Evolutionary conservation across 345 rosid genomes (phyloP).

Genomic region (Euphorbia pulcherrima): DNA sequence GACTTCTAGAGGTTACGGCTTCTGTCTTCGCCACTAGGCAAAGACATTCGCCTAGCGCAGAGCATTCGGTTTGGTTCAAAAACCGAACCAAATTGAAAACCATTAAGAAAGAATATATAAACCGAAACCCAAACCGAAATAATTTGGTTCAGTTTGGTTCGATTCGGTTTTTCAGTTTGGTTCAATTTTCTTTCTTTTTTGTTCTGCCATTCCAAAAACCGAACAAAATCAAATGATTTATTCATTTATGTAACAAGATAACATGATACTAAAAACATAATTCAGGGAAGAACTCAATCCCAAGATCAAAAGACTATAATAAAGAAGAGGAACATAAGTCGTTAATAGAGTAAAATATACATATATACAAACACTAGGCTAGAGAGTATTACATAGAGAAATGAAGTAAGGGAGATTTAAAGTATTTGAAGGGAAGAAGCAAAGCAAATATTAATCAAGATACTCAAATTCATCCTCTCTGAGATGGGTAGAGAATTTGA

Average conservation of each 20-base stretch:
- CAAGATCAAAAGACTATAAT: background rate
- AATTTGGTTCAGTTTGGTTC: too few relatives aligned
- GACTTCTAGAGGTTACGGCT: too few relatives aligned
- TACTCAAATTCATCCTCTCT: constrained; percentile 77
- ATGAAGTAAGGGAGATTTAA: background rate
- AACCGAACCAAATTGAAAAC: too few relatives aligned
- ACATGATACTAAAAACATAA: background rate
- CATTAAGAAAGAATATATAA: too few relatives aligned
- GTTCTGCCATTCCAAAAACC: too few relatives aligned
- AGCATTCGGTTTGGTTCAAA: too few relatives aligned
- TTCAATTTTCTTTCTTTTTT: too few relatives aligned
- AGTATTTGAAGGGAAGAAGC: background rate
- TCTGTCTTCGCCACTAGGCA: too few relatives aligned
- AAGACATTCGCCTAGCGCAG: too few relatives aligned
- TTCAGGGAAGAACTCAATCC: background rate
- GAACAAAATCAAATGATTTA: background rate
- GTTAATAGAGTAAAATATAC: background rate
- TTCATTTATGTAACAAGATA: background rate
- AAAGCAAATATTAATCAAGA: constrained; percentile 27
- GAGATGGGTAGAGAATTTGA: constrained; percentile 87
- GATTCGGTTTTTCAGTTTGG: too few relatives aligned
- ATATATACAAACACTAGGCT: background rate
- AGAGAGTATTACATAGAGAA: background rate
- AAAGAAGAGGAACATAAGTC: background rate
- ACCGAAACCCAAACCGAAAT: too few relatives aligned